Evolutionary conservation across 1,139 yeast genomes (phyloP), one percentile per base, ranked within the genome.

Genomic region (Debaryomyces subglobosus): DNA sequence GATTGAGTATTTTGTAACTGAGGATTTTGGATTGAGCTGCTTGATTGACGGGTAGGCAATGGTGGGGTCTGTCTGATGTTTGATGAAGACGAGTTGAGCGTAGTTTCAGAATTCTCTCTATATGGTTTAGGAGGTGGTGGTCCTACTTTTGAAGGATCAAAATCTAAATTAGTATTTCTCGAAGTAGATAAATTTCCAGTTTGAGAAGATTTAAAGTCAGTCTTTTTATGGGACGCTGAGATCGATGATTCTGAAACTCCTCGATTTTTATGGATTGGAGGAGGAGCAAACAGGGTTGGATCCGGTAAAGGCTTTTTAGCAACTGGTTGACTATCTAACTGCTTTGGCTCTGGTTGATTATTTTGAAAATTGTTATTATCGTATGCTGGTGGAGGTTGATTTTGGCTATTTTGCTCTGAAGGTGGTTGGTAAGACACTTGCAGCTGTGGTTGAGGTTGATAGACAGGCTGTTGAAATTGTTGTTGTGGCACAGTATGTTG

Each of bases 231-330:
- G 18, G 34, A 33, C 10, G 18, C 7, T 2, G 35, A 23, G 20
- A 7, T 8, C 29, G 23, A 20, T n/a, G 46, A 13, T 21, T 39
- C 20, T 3, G 51, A 33, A 15, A 49, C 21, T 5, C 64, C 58
- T 39, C 65, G 45, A 42, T 56, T 56, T 50, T 54, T 63, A 49
- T 65, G 75, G 7, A 68, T 54, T 2, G 79, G 81, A 3, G 81
- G 81, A 9, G 79, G 77, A 1, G 77, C 71, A 61, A 76, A 73
- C 21, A 66, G 58, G 0, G 65, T 55, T 1, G 77, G 71, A 47
- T 74, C 79, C 13, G 29, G 51, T 38, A 45, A 52, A 41, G 44
- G 41, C 8, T 34, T 38, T n/a, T 44, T 35, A n/a, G 15, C 6
- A 3, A 36, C 23, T 21, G 16, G 25, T 29, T 24, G n/a, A 18